phyloP scores from a whole-genome alignment of 192 early-diverging fungal species.

The Coemansia sp. region DNA sequence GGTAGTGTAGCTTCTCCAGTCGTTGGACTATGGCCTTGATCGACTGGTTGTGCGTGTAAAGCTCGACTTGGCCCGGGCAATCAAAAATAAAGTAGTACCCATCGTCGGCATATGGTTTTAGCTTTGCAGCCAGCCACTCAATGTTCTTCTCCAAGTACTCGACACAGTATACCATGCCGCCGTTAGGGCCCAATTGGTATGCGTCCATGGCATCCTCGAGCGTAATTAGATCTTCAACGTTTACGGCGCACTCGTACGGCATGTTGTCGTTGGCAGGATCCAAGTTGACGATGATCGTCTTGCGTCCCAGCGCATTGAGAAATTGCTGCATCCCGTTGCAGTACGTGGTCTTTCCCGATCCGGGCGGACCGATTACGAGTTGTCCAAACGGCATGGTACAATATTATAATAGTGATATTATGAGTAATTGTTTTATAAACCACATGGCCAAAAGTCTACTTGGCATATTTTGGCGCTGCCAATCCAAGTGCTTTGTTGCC shows the following conservation, averaged over 20 bases:
- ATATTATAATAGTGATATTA: too few species aligned
- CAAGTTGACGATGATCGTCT: conserved; percentile 91
- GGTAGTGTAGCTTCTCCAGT: conserved; percentile 67
- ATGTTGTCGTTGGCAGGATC: conserved; percentile 96
- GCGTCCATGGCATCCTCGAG: conserved; percentile 93
- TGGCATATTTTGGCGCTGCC: neutral
- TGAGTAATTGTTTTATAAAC: neutral
- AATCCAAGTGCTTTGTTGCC: neutral
- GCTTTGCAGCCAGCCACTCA: conserved; percentile 84
- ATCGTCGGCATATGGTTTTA: conserved; percentile 50
- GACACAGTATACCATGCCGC: conserved; percentile 95
- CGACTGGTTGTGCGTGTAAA: conserved; percentile 92
- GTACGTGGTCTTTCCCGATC: conserved; percentile 95
- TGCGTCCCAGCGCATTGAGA: conserved; percentile 72
- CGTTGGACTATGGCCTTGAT: conserved; percentile 74
- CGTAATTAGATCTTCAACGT: conserved; percentile 89
- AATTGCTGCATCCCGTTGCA: conserved; percentile 91
- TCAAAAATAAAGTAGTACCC: conserved; percentile 93
- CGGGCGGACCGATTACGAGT: conserved; percentile 93
- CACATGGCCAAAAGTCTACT: neutral
- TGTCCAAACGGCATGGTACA: conserved; percentile 58
- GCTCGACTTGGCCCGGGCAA: conserved; percentile 96
- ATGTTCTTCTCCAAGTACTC: conserved; percentile 92
- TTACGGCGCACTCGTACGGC: conserved; percentile 78
- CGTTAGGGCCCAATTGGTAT: conserved; percentile 90